Conservation (phyloP, 2,329 filamentous ascomycete genomes). For the Zymoseptoria brevis region DNA sequence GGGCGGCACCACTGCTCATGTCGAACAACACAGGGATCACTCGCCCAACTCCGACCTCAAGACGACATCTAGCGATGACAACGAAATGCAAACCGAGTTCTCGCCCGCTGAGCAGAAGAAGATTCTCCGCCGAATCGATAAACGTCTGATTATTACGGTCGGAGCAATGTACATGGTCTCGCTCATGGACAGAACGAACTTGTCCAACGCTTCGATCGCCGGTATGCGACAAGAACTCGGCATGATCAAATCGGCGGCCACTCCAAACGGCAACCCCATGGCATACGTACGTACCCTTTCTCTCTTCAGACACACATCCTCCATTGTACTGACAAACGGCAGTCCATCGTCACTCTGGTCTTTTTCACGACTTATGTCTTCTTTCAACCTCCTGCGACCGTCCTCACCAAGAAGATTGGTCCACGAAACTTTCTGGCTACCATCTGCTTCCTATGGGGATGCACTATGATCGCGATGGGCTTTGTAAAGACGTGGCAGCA, state of each 20-base stretch:
- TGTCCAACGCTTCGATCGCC: slow-evolving; percentile 65
- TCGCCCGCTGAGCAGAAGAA: slow-evolving; percentile 17
- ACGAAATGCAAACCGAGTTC: slow-evolving; percentile 12
- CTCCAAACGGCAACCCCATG: background rate
- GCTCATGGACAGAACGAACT: slow-evolving; percentile 59
- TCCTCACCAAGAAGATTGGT: slow-evolving; percentile 58
- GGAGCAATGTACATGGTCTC: slow-evolving; percentile 22
- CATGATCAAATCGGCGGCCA: background rate
- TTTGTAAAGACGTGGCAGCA: slow-evolving; percentile 46
- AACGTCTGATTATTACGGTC: slow-evolving; percentile 36
- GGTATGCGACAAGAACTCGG: slow-evolving; percentile 41
- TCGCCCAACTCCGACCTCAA: slow-evolving; percentile 2
- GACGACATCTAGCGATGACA: background rate
- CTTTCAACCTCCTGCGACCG: slow-evolving; percentile 61
- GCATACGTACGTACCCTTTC: slow-evolving; percentile 8
- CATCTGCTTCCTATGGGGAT: slow-evolving; percentile 47
- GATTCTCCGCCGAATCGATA: slow-evolving; percentile 63
- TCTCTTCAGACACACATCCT: background rate
- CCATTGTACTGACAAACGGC: slow-evolving; percentile 21
- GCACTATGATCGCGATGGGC: slow-evolving; percentile 53
- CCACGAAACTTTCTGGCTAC: slow-evolving; percentile 18
- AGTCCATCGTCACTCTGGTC: slow-evolving; percentile 58
- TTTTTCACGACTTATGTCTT: slow-evolving; percentile 66
- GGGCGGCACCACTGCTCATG: slow-evolving; percentile 6
- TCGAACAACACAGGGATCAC: slow-evolving; percentile 3